Base-by-base conservation (phyloP, 495 filamentous ascomycete genomes). In the Amorphotheca resinae region DNA sequence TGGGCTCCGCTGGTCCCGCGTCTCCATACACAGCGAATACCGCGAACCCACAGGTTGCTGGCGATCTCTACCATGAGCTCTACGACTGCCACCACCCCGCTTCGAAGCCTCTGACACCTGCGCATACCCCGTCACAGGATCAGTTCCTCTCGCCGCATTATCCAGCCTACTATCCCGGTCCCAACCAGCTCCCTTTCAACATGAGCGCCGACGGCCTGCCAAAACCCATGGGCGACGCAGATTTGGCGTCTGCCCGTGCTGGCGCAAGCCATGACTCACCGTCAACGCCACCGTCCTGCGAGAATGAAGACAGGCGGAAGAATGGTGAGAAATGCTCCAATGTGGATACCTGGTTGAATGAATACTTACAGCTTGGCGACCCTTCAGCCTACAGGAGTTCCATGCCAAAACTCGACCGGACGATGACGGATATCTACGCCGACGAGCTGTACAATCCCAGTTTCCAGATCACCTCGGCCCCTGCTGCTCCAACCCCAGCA, bases 381-480 rank as follows among this genome's bases (percentile, higher is more conserved):
- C 51, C 53, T 61, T 46, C 62, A 69, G 68, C 52, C 55, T 66
- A 67, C 55, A 63, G 71, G 64, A 69, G 67, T 22, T 62, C 64
- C 31, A 67, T 84, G 28, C 84, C 87, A 4, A 93, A 91, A 60
- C 70, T 95, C 46, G 77, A 83, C 40, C 74, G 87, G 37, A 93
- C 87, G 6, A 81, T 87, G 58, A 87, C 86, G 7, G 87, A 94
- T 55, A 71, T 83, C 22, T 87, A 82, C 53, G 69, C 77, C 53
- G 88, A 95, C 58, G 85, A 91, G 53, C 73, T 95, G 1, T 95
- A 80, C 71, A 84, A 79, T 49, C 79, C 84, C 6, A 66, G 63
- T 50, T 67, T 72, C 46, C 61, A 65, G 43, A 64, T 74, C 58
- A 71, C 74, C 50, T 65, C 74, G 25, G 62, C 74, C 22, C 42